Conservation (phyloP, 768 basidiomycete genomes). For the Russula olivacea region DNA sequence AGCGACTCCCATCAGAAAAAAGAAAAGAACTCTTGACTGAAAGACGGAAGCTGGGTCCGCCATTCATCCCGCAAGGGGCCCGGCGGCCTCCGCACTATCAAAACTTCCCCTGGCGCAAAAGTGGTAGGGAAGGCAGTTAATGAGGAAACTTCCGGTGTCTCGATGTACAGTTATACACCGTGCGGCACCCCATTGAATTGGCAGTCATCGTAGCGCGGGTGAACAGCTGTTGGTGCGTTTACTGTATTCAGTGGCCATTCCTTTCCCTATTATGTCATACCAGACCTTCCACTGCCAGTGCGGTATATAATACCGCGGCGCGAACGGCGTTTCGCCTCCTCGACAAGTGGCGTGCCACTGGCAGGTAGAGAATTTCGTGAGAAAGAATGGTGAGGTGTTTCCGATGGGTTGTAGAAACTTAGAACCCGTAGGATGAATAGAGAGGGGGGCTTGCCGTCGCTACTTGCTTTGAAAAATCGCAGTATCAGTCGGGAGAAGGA, state of each 20-base stretch:
- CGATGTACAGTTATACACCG: not conserved
- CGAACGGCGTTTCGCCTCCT: conserved; percentile 12
- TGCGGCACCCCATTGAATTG: conserved; percentile 1
- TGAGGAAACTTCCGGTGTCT: not conserved
- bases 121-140: not conserved
- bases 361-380: conserved; percentile 18
- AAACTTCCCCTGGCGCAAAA: not conserved
- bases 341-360: conserved; percentile 16
- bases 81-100: not conserved
- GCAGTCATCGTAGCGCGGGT: not conserved
- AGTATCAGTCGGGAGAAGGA: not conserved
- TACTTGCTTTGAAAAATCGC: not conserved
- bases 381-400: not conserved
- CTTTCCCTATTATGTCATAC: not conserved
- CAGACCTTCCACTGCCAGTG: conserved; percentile 1
- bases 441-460: not conserved
- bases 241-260: not conserved
- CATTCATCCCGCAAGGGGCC: not conserved
- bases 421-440: not conserved
- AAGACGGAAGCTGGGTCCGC: not conserved
- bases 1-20: not conserved
- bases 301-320: conserved; percentile 3
- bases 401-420: not conserved
- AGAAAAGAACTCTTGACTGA: not conserved
- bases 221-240: conserved; percentile 1